Conservation (phyloP, 768 basidiomycete genomes). For the Leucogyrophana mollusca region DNA sequence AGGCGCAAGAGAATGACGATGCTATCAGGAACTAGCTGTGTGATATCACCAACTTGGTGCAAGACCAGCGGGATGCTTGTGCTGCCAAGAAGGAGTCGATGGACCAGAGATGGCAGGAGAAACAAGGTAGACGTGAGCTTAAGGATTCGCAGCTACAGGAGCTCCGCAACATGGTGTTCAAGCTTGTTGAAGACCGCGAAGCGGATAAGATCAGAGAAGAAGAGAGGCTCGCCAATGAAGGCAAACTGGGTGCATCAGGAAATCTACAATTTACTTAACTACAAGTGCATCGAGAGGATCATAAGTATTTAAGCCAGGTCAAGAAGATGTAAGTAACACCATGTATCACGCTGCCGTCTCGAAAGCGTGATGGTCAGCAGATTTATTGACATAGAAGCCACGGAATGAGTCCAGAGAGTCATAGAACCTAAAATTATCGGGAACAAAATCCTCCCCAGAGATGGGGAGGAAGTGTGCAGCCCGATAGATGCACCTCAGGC, state of each 20-base stretch:
- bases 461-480: neutral
- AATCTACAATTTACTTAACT: no score
- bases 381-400: no score
- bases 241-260: conserved; percentile 65
- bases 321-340: no score
- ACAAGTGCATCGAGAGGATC: no score
- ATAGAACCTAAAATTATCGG: no score
- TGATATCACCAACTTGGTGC: conserved; percentile 73
- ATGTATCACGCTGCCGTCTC: no score
- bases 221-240: conserved; percentile 48
- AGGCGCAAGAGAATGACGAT: conserved; percentile 59
- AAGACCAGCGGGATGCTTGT: conserved; percentile 60
- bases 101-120: conserved; percentile 65
- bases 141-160: conserved; percentile 59
- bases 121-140: conserved; percentile 52
- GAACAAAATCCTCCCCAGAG: no score
- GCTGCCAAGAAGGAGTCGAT: conserved; percentile 57
- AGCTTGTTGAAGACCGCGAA: conserved; percentile 55
- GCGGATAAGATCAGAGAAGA: conserved; percentile 53
- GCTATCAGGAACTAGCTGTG: conserved; percentile 56
- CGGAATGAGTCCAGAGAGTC: no score
- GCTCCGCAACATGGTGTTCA: conserved; percentile 59
- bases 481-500: no score
- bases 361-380: no score
- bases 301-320: no score